These are phyloP conservation scores for Arachis hypogaea DNA, from an alignment of 306 rosid genomes.

Conservation along the genomic window DNA sequence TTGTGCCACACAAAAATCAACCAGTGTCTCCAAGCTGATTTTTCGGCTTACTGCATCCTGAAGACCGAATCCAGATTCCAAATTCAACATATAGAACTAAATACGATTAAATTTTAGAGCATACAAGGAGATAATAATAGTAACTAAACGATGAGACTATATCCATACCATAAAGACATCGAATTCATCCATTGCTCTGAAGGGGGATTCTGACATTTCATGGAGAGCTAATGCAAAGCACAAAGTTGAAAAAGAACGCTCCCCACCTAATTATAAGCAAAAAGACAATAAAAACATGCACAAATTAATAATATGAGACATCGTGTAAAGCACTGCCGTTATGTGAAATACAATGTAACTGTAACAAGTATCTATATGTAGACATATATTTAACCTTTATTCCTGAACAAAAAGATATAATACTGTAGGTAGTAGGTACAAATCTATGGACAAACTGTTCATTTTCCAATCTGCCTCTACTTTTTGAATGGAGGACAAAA, in stretches of 20 bases:
- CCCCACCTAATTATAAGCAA: slow-evolving; percentile 68
- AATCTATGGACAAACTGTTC: slow-evolving; percentile 1
- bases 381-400: neutral
- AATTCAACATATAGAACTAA: neutral
- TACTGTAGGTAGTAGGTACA: neutral
- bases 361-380: neutral
- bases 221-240: slow-evolving; percentile 94
- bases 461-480: neutral
- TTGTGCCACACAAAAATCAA: slow-evolving; percentile 77
- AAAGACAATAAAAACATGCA: neutral
- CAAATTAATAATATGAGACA: neutral
- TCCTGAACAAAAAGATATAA: neutral
- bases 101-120: neutral
- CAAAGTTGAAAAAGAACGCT: slow-evolving; percentile 92
- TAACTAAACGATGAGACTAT: slow-evolving; percentile 12
- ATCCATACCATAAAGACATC: slow-evolving; percentile 87
- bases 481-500: neutral
- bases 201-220: slow-evolving; percentile 94
- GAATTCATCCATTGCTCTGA: slow-evolving; percentile 97
- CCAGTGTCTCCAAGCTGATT: slow-evolving; percentile 88
- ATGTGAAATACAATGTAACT: neutral
- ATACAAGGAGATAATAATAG: neutral
- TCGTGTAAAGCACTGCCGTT: neutral
- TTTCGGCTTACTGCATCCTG: slow-evolving; percentile 97
- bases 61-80: slow-evolving; percentile 32